Base-by-base conservation (phyloP, 1,284 basidiomycete species). In the Blastosporella zonata region DNA sequence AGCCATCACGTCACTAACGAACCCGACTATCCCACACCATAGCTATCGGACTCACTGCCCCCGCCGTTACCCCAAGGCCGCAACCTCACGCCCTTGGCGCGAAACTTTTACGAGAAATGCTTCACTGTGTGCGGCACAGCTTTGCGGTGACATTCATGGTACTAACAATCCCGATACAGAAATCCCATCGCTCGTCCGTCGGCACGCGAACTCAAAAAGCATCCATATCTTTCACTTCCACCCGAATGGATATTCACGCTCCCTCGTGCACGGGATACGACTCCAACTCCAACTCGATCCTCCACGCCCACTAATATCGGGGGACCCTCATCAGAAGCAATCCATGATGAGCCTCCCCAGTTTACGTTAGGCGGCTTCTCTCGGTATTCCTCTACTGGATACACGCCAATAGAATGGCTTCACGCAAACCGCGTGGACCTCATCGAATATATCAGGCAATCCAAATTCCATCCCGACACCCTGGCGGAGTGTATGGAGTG, bases 1-100 rank as follows among this genome's bases (percentile, higher is more conserved):
- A 15, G n/a, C n/a, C 5, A 6, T 34, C 13, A 20, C 20, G 12
- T 37, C 36, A 13, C 36, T 13, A 10, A 22, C 36, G 10, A 37
- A 37, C 29, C 13, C 7, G 5, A 6, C 6, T 18, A 6, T 7
- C 34, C 13, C 20, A 6, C 6, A 10, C 13, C 18, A 13, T 53
- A 87, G 82, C 72, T 90, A 47, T 86, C 84, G 43, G 77, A 81
- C 40, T 78, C 82, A 52, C 74, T 79, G 56, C 77, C 82, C 10
- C 91, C 91, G 2, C 87, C 88, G 0, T 73, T 93, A 13, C 91
- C 90, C 1, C 66, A 74, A 2, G 84, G 87, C 52, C 76, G 89
- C 20, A 65, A 68, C 4, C 67, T 93, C 9, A 78, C 78, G 15
- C 66, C 73, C 1, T 67, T 75, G 29, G 89, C 86, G 2, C 70